Conservation (phyloP, 345 rosid species). For the Gossypium ekmanianum region DNA sequence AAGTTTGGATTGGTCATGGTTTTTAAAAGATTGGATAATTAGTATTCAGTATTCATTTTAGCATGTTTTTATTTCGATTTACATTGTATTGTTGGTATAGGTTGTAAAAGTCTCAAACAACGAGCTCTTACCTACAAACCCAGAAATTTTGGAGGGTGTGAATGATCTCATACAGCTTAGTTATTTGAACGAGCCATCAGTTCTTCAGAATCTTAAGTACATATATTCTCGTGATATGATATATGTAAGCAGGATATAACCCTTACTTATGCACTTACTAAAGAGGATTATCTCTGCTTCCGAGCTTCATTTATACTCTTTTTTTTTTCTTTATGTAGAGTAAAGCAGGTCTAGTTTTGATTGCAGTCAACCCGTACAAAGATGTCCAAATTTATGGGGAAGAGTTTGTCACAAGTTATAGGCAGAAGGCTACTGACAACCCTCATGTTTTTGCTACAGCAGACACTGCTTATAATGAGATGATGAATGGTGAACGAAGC, state of each 20-base stretch:
- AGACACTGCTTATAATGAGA: constrained; percentile 74
- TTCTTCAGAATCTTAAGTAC: constrained; percentile 75
- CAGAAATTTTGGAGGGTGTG: constrained; percentile 79
- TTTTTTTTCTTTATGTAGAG: constrained; percentile 45
- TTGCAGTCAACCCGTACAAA: constrained; percentile 90
- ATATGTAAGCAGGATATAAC: constrained; percentile 61
- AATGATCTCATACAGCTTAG: constrained; percentile 90
- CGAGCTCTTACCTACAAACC: constrained; percentile 91
- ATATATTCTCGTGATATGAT: constrained; percentile 73
- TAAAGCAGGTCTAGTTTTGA: constrained; percentile 89
- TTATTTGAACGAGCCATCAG: constrained; percentile 92
- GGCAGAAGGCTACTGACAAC: constrained; percentile 49
- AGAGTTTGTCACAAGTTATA: constrained; percentile 51
- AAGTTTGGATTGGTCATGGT: constrained; percentile 28
- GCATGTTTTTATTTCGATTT: constrained; percentile 24
- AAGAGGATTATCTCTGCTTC: constrained; percentile 8
- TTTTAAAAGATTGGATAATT: constrained; percentile 6
- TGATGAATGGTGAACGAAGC: constrained; percentile 78
- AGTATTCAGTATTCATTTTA: constrained; percentile 16
- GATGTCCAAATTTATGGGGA: constrained; percentile 57
- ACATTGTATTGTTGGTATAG: constrained; percentile 34
- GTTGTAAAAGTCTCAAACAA: constrained; percentile 65
- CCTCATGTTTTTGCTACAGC: constrained; percentile 89
- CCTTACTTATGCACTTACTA: constrained; percentile 12
- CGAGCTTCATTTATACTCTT: neutral